Evolutionary conservation across 169 alveolate genomes (phyloP), one percentile per base, ranked within the genome.

Genomic region (Cryptosporidium canis): DNA sequence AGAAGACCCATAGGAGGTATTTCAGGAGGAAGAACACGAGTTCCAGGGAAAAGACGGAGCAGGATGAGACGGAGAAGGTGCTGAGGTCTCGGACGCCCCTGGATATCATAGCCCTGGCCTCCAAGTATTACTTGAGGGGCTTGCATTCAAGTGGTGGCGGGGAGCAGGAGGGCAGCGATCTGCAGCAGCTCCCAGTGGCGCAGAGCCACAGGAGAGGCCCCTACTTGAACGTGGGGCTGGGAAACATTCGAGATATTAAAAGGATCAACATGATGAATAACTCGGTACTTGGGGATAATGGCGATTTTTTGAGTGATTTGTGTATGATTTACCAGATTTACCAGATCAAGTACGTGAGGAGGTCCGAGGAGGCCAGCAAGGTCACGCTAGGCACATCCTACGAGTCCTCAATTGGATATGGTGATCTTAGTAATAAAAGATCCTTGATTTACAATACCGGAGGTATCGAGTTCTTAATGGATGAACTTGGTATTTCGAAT

Each of bases 11-110:
- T 31, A 33, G 87, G 8, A 53, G 87, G 18, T 77, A 77, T 58
- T 77, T 77, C 39, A 53, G 87, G 2, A 77, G 87, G 66, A 77
- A 77, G 18, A 61, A 55, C 37, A 61, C 61, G 3, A 77, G 21
- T 43, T 27, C 43, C 39, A 77, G 61, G 44, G 87, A 77, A 41
- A 77, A 77, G 33, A 61, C 37, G 55, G 87, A 77, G 27, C 16
- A 58, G 31, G 87, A 77, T 43, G 87, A 77, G 29, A 27, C 56
- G 18, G 87, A 77, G 31, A 55, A 61, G 41, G 16, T 77, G n/a
- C 29, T 77, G 16, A 77, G 87, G n/a, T 55, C 87, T 0, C 55
- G 87, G 61, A 77, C 87, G 1, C 87, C 87, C 11, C 51, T 77
- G 1, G 87, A 77, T 29, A 61, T 77, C 11, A 56, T 77, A 58